Percentiles rank a stretch among this genome's conserved stretches.
Evolutionary conservation across 768 basidiomycete species (phyloP).

Genomic region (Suillus subaureus): DNA sequence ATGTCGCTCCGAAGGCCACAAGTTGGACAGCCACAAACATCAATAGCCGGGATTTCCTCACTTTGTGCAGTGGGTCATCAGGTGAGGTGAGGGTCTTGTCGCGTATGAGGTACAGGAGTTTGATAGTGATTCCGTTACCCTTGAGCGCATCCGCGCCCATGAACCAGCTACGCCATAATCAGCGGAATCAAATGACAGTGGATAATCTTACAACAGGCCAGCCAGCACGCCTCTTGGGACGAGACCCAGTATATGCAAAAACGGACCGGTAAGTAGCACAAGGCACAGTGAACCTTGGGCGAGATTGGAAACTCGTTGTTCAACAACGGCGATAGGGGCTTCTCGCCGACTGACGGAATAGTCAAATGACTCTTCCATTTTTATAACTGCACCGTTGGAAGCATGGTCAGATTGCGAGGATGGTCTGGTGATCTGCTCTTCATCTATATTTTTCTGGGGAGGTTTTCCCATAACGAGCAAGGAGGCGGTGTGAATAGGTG

Average conservation of each 20-base stretch:
- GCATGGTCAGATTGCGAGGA: constrained; percentile 12
- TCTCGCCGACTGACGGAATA: constrained; percentile 38
- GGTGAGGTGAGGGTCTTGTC: constrained; percentile 65
- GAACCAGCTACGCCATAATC: constrained; percentile 63
- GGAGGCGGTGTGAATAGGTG: constrained; percentile 90
- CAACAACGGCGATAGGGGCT: constrained; percentile 75
- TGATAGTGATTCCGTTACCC: constrained; percentile 81
- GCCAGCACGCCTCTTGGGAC: constrained; percentile 85
- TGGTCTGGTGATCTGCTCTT: constrained; percentile 28
- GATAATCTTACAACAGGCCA: constrained; percentile 74
- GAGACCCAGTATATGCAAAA: constrained; percentile 75
- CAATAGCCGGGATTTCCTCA: constrained; percentile 72
- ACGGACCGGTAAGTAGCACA: constrained; percentile 78
- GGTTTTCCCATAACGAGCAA: constrained; percentile 67
- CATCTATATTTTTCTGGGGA: constrained; percentile 39
- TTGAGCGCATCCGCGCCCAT: constrained; percentile 87
- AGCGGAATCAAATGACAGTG: constrained; percentile 5
- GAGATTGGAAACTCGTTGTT: constrained; percentile 92
- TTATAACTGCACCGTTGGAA: constrained; percentile 12
- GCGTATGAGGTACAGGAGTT: constrained; percentile 76
- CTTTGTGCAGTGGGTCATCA: constrained; percentile 72
- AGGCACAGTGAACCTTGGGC: constrained; percentile 81
- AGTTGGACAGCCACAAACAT: constrained; percentile 78
- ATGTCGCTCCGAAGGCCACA: constrained; percentile 82
- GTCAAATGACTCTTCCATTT: constrained; percentile 28